These are phyloP conservation scores for Stachybotrys chlorohalonatus DNA, from an alignment of 2,329 filamentous ascomycete genomes.

Conservation along the genomic window DNA sequence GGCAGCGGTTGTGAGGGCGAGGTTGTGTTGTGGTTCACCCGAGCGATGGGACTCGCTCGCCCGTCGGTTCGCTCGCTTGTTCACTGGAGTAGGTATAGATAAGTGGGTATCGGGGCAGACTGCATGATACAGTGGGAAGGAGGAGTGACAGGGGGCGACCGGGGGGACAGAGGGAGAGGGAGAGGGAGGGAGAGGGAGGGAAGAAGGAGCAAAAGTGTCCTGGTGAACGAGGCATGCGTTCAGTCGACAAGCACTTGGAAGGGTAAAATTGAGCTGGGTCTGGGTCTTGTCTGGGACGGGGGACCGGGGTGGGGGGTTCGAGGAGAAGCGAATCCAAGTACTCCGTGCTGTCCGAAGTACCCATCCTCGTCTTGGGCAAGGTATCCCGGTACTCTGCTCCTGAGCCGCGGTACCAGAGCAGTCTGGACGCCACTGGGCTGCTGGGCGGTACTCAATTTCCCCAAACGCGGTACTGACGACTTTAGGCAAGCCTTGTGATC, in stretches of 20 bases:
- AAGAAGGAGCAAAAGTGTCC: neutral
- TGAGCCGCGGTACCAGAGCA: neutral
- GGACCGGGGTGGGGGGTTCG: neutral
- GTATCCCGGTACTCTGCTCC: neutral
- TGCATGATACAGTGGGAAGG: neutral
- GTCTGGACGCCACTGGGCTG: too few species aligned
- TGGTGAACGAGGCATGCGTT: neutral
- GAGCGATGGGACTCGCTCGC: neutral
- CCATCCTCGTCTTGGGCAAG: too few species aligned
- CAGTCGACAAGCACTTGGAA: neutral
- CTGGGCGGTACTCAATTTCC: too few species aligned
- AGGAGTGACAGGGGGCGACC: neutral
- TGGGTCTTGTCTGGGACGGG: constrained; percentile 1
- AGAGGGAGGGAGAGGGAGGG: neutral
- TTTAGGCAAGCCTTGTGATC: neutral
- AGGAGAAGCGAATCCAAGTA: neutral
- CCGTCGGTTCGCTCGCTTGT: neutral
- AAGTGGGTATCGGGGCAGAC: neutral
- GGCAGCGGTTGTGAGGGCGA: neutral
- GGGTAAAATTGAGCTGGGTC: constrained; percentile 1
- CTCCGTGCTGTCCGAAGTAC: too few species aligned
- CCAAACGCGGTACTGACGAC: neutral
- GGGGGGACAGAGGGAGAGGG: neutral
- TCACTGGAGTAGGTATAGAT: neutral
- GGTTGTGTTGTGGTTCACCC: neutral